Base-by-base conservation (phyloP, 768 basidiomycete species). In the Russula sp. region DNA sequence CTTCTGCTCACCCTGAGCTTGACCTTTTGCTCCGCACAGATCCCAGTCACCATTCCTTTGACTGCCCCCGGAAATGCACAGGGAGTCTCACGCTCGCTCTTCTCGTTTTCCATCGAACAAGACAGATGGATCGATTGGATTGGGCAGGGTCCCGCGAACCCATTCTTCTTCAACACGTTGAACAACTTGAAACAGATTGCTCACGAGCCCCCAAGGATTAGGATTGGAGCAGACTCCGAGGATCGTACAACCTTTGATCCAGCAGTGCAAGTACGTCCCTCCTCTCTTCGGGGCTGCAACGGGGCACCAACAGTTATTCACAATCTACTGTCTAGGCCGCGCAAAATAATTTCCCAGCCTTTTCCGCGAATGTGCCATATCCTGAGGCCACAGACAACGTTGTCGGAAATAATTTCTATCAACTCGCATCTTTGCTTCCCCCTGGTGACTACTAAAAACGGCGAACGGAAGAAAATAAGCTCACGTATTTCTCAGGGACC, bases 121-220 rank as follows among this genome's bases (percentile, higher is more conserved):
- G 87, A 89, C 66, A 76, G 83, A 37, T 88, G 86, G 86, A 75
- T 77, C 10, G 86, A 87, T 64, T 89, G 87, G 87, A 74, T 74
- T 11, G 87, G 88, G 1, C 77, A 76, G 10, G 62, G 68, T 6
- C 72, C 77, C 3, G 76, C 75, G 39, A 88, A 89, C 68, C 61
- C 78, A 18, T 88, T 87, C 72, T 81, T 85, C 64, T 78, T 77
- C 74, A 86, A 84, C 61, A 78, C 80, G 4, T 76, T 89, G 55
- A 74, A 81, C 57, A 86, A 86, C 71, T 70, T 86, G 60, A 80
- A 76, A 31, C 67, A 72, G 40, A 75, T 86, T 34, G 80, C 84
- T 5, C 82, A 84, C 1, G 68, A 72, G 18, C 77, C 82, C 1
- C 82, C 86, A 11, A 79, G 77, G 52, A 80, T 88, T 62, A 75